Percentiles rank a stretch among this genome's conserved stretches.
Evolutionary conservation across 1,284 basidiomycete genomes (phyloP).

Genomic region (Microbotryum saponariae): DNA sequence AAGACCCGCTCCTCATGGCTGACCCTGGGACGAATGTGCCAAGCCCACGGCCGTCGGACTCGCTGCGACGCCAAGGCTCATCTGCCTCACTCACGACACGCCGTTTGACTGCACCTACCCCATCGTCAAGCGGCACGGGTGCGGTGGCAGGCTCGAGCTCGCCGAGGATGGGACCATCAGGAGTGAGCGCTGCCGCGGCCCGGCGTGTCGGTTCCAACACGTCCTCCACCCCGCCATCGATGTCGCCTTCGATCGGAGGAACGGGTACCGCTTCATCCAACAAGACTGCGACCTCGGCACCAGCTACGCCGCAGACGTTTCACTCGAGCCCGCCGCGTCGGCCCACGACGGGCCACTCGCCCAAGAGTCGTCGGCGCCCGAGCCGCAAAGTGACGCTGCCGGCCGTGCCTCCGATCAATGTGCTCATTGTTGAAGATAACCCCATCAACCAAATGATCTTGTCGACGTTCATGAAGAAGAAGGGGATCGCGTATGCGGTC

Average conservation of each 20-base stretch:
- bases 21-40: too few species aligned
- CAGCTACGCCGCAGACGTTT: neutral
- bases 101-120: too few species aligned
- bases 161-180: neutral
- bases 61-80: slow-evolving; percentile 4
- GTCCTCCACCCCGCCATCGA: neutral
- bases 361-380: slow-evolving; percentile 9
- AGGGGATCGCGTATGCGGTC: slow-evolving; percentile 89
- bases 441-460: slow-evolving; percentile 97
- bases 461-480: slow-evolving; percentile 90
- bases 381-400: slow-evolving; percentile 20
- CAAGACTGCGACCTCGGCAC: slow-evolving; percentile 2
- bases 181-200: slow-evolving; percentile 10
- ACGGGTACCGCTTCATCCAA: neutral
- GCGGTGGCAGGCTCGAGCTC: neutral
- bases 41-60: too few species aligned
- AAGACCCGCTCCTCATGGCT: neutral
- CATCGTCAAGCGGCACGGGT: neutral
- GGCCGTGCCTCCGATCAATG: slow-evolving; percentile 84
- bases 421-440: slow-evolving; percentile 96
- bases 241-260: neutral
- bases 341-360: neutral
- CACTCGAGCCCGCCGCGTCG: neutral
- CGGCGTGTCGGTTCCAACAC: neutral
- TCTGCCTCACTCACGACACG: neutral